These are phyloP conservation scores for Phaeosphaeria sp. DNA, from an alignment of 2,329 filamentous ascomycete genomes.

Conservation along the genomic window DNA sequence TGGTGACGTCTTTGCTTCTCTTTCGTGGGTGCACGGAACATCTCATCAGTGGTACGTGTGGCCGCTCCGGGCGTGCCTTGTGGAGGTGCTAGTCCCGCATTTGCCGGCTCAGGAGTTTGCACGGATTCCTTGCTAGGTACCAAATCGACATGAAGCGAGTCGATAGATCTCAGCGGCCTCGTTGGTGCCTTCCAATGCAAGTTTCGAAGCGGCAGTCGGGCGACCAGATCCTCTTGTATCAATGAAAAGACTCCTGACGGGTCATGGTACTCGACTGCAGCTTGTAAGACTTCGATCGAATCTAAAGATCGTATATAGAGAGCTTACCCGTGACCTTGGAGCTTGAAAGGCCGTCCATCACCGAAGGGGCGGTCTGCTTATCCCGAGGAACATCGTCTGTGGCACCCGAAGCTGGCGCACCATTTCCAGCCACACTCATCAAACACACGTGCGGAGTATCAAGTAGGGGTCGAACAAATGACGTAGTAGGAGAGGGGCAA, in stretches of 20 bases:
- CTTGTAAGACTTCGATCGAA: conserved; percentile 24
- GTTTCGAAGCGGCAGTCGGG: conserved; percentile 84
- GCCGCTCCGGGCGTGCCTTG: conserved; percentile 23
- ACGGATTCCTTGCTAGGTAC: conserved; percentile 65
- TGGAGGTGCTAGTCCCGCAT: conserved; percentile 26
- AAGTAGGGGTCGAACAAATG: conserved; percentile 6
- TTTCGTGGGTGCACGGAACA: conserved; percentile 25
- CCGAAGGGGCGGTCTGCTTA: conserved; percentile 35
- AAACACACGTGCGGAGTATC: conserved; percentile 26
- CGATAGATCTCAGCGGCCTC: conserved; percentile 89
- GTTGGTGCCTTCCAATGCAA: conserved; percentile 97
- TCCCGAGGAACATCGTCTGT: conserved; percentile 43
- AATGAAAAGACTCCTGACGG: conserved; percentile 87
- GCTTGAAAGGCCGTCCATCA: conserved; percentile 53
- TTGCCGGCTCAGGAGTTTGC: conserved; percentile 44
- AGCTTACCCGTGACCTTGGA: conserved; percentile 59
- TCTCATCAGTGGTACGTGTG: conserved; percentile 35
- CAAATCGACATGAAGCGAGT: conserved; percentile 88
- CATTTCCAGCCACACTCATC: conserved; percentile 48
- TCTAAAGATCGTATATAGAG: neutral
- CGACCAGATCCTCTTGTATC: conserved; percentile 76
- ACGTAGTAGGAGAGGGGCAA: conserved; percentile 21
- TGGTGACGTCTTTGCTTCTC: conserved; percentile 78
- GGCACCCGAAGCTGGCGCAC: conserved; percentile 45
- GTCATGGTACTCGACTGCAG: conserved; percentile 91